Evolutionary conservation across 768 basidiomycete species (phyloP).

Genomic region (Tricholoma bakamatsutake): DNA sequence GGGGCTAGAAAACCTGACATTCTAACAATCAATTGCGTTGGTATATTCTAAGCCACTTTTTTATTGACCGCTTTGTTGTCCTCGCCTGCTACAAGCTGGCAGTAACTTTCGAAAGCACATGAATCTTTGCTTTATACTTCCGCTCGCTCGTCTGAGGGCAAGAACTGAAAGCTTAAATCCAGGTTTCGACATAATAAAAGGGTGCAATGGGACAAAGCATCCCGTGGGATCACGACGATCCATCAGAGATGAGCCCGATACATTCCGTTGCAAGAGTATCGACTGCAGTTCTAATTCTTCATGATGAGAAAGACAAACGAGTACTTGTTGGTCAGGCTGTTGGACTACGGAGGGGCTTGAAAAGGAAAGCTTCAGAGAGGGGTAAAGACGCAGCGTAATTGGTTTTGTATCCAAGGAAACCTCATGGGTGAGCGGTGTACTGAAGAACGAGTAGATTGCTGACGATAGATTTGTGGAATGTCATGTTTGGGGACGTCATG

Average conservation of each 20-base stretch:
- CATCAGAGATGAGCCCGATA: conserved; percentile 24
- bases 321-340: conserved; percentile 35
- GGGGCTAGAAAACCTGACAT: too few relatives aligned
- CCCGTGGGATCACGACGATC: conserved; percentile 20
- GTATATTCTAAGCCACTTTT: too few relatives aligned
- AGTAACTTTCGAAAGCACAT: background rate
- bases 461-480: too few relatives aligned
- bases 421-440: conserved; percentile 24
- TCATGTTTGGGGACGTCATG: too few relatives aligned
- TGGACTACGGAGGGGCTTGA: conserved; percentile 28
- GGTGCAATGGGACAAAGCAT: too few relatives aligned
- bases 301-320: conserved; percentile 49
- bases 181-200: conserved; percentile 24
- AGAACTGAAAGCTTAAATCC: conserved; percentile 5
- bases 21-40: too few relatives aligned
- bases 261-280: conserved; percentile 33
- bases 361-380: conserved; percentile 23
- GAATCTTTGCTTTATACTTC: background rate
- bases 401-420: conserved; percentile 29
- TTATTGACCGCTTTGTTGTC: background rate
- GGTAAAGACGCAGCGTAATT: conserved; percentile 24
- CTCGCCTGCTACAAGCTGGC: background rate
- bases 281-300: conserved; percentile 41
- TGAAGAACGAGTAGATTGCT: too few relatives aligned
- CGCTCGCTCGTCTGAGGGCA: background rate